A percentile compares a stretch with the other conserved stretches of the same genome.
Conservation (phyloP, 2,329 filamentous ascomycete species). For the Cladosporium sp. region DNA sequence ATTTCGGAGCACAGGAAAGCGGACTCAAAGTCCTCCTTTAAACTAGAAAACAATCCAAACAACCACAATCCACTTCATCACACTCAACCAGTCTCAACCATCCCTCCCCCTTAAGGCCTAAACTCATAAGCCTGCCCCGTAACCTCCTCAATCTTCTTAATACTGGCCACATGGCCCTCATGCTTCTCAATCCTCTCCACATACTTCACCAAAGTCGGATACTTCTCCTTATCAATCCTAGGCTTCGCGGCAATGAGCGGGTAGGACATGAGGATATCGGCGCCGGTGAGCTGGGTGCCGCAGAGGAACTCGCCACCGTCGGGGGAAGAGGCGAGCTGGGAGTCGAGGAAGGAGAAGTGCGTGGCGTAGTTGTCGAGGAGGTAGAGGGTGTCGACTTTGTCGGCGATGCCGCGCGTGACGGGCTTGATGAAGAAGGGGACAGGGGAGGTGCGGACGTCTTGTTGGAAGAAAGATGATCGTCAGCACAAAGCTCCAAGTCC, state of each 20-base stretch:
- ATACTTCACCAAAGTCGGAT: conserved; percentile 46
- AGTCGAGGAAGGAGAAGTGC: conserved; percentile 50
- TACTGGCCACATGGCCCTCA: conserved; percentile 44
- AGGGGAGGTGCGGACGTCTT: conserved; percentile 43
- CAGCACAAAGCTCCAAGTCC: too few relatives aligned
- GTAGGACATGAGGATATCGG: conserved; percentile 52
- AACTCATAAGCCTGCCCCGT: conserved; percentile 26
- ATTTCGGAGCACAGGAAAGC: too few relatives aligned
- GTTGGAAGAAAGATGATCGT: too few relatives aligned
- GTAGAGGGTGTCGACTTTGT: conserved; percentile 42
- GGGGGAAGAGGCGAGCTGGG: conserved; percentile 44
- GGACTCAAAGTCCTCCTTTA: too few relatives aligned
- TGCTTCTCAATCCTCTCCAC: conserved; percentile 41
- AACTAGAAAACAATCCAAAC: too few relatives aligned
- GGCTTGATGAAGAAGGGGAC: conserved; percentile 68
- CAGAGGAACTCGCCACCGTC: conserved; percentile 49
- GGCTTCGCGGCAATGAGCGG: conserved; percentile 43
- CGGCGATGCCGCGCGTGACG: conserved; percentile 54
- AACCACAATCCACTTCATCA: too few relatives aligned
- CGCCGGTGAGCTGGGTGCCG: conserved; percentile 45
- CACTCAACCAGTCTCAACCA: too few relatives aligned
- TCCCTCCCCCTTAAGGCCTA: conserved; percentile 2
- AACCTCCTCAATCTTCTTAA: conserved; percentile 46
- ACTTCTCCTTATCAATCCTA: conserved; percentile 39
- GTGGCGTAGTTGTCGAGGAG: conserved; percentile 45